Evolutionary conservation across 2,329 filamentous ascomycete genomes (phyloP).

Genomic region (Alternaria conjuncta): DNA sequence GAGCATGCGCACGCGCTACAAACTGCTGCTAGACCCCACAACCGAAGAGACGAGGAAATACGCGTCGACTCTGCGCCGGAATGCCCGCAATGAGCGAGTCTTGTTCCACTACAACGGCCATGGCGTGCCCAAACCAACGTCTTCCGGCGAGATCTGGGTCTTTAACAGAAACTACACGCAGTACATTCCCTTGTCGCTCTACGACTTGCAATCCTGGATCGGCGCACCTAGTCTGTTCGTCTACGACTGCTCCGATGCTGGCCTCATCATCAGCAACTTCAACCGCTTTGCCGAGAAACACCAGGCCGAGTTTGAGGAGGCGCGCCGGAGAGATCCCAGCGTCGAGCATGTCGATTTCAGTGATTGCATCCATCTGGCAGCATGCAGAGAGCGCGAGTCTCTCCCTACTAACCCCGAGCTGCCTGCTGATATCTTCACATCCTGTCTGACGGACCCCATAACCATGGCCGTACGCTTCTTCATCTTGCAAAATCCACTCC

Average conservation of each 20-base stretch:
- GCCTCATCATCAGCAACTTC: slow-evolving; percentile 94
- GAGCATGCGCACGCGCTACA: slow-evolving; percentile 94
- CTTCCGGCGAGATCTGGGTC: slow-evolving; percentile 97
- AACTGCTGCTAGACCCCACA: slow-evolving; percentile 94
- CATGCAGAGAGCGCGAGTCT: slow-evolving; percentile 88
- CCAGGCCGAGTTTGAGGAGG: slow-evolving; percentile 83
- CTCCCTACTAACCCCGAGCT: slow-evolving; percentile 92
- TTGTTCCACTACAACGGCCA: slow-evolving; percentile 99
- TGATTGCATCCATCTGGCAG: slow-evolving; percentile 90
- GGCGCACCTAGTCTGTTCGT: slow-evolving; percentile 95
- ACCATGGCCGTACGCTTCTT: slow-evolving; percentile 98
- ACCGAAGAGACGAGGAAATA: slow-evolving; percentile 98
- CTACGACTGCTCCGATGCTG: slow-evolving; percentile 96
- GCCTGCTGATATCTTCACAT: slow-evolving; percentile 94
- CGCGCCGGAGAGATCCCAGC: slow-evolving; percentile 76
- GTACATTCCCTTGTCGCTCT: slow-evolving; percentile 95
- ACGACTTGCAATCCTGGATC: slow-evolving; percentile 94
- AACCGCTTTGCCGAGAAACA: slow-evolving; percentile 95
- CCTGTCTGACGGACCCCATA: slow-evolving; percentile 94
- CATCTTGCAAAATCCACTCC: slow-evolving; percentile 85
- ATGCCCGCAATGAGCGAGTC: slow-evolving; percentile 94
- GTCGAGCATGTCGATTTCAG: slow-evolving; percentile 69
- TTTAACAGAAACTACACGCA: slow-evolving; percentile 99
- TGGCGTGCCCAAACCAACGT: slow-evolving; percentile 92
- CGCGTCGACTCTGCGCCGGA: slow-evolving; percentile 84